These are phyloP conservation scores for Kluyveromyces sp. DNA, from an alignment of 1,139 yeast genomes.

Conservation along the genomic window DNA sequence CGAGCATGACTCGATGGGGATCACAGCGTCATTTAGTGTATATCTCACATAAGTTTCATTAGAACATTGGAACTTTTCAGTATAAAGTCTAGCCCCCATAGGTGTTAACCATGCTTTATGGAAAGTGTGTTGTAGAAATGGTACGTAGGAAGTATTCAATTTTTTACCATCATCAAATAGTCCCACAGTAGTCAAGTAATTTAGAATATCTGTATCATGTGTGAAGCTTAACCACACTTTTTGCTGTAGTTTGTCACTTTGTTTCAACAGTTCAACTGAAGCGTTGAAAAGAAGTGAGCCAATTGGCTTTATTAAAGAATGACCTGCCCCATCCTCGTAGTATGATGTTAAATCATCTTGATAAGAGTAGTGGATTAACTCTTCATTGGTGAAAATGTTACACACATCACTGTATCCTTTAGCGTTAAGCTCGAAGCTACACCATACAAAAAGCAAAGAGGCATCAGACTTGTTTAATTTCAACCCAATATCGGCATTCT, in stretches of 20 bases:
- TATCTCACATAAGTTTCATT: conserved; percentile 39
- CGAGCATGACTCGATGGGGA: conserved; percentile 45
- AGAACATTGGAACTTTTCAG: conserved; percentile 44
- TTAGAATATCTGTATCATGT: conserved; percentile 52
- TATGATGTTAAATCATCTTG: conserved; percentile 40
- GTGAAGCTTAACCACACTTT: conserved; percentile 42
- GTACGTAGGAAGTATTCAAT: conserved; percentile 29
- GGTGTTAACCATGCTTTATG: conserved; percentile 33
- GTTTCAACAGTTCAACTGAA: conserved; percentile 21
- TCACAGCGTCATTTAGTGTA: conserved; percentile 53
- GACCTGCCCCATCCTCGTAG: conserved; percentile 49
- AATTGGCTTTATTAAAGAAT: conserved; percentile 36
- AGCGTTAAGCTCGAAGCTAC: conserved; percentile 52
- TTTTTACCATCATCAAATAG: conserved; percentile 32
- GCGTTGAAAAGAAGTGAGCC: conserved; percentile 50
- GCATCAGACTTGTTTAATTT: conserved; percentile 35
- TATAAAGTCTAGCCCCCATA: conserved; percentile 49
- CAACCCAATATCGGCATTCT: conserved; percentile 39
- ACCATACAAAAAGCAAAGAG: conserved; percentile 38
- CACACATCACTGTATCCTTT: conserved; percentile 49
- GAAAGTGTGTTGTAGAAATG: conserved; percentile 31
- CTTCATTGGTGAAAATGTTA: conserved; percentile 47
- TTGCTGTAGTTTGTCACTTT: conserved; percentile 20
- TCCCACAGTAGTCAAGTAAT: conserved; percentile 45
- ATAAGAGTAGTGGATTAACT: conserved; percentile 43